Evolutionary conservation across 208 protist species (phyloP).

Genomic region (Kentomonas sorsogonicus): DNA sequence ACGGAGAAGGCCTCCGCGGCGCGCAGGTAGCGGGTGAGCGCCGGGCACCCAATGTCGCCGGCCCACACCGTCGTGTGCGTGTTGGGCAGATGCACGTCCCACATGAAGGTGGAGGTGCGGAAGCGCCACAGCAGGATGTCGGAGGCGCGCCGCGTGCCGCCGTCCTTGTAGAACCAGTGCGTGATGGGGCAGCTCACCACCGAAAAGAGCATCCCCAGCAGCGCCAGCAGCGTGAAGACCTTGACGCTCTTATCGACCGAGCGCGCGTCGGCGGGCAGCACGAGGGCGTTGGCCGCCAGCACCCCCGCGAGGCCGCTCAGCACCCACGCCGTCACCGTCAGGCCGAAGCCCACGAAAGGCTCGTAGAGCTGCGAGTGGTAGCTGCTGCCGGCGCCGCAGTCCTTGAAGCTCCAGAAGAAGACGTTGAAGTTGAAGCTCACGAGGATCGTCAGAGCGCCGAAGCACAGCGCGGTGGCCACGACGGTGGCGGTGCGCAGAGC

Average conservation of each 20-base stretch:
- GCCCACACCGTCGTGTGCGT: constrained; percentile 21
- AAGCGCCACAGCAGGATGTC: constrained; percentile 63
- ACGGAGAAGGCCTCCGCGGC: constrained; percentile 54
- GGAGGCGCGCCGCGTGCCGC: constrained; percentile 23
- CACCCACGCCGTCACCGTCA: constrained; percentile 60
- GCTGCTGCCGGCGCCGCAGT: constrained; percentile 36
- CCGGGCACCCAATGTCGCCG: constrained; percentile 27
- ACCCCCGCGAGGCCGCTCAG: constrained; percentile 37
- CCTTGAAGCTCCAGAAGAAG: constrained; percentile 55
- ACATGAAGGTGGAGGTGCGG: constrained; percentile 37
- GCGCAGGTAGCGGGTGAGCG: constrained; percentile 31
- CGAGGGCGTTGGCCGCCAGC: constrained; percentile 37
- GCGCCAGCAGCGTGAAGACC: constrained; percentile 35
- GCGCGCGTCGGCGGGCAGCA: constrained; percentile 47
- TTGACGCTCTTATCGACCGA: constrained; percentile 36
- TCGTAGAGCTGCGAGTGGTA: constrained; percentile 74
- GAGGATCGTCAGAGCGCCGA: constrained; percentile 37
- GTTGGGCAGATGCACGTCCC: constrained; percentile 21
- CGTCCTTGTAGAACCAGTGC: constrained; percentile 78
- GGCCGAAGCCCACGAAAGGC: constrained; percentile 49
- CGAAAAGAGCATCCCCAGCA: constrained; percentile 52
- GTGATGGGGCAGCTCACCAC: constrained; percentile 46
- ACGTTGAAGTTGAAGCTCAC: constrained; percentile 66
- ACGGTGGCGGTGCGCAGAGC: constrained; percentile 20
- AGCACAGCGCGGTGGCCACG: constrained; percentile 26